Evolutionary conservation across 148 eudicot species (phyloP).

Genomic region (Agrostemma githago): DNA sequence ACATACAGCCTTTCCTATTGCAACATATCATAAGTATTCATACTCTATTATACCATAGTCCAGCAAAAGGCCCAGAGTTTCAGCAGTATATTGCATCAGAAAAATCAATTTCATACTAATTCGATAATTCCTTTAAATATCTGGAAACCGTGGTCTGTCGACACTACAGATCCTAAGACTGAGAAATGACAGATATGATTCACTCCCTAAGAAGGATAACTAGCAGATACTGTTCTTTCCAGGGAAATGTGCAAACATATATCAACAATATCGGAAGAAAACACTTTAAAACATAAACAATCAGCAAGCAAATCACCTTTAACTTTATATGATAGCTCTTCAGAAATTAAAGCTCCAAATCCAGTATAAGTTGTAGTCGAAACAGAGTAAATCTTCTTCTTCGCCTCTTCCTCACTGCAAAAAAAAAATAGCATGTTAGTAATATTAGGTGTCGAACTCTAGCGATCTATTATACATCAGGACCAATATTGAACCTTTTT

Average conservation of each 20-base stretch:
- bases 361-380: constrained; percentile 88
- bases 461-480: not conserved
- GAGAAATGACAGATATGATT: not conserved
- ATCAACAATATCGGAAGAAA: not conserved
- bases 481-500: not conserved
- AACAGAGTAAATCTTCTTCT: constrained; percentile 87
- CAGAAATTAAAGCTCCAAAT: constrained; percentile 84
- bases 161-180: not conserved
- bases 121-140: not conserved
- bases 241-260: constrained; percentile 2
- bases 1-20: not conserved
- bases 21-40: not conserved
- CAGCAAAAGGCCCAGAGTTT: not conserved
- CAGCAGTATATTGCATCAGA: not conserved
- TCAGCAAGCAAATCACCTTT: constrained; percentile 48
- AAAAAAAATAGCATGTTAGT: not conserved
- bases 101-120: not conserved
- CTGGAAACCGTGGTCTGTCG: not conserved
- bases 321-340: constrained; percentile 79
- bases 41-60: not conserved
- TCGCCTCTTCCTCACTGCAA: constrained; percentile 86
- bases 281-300: not conserved
- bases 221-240: not conserved
- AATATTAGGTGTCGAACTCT: not conserved
- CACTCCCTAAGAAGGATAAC: not conserved